Percentiles rank a stretch among this genome's conserved stretches.
phyloP scores from a whole-genome alignment of 192 early-diverging fungal species.

The Coemansia sp. region DNA sequence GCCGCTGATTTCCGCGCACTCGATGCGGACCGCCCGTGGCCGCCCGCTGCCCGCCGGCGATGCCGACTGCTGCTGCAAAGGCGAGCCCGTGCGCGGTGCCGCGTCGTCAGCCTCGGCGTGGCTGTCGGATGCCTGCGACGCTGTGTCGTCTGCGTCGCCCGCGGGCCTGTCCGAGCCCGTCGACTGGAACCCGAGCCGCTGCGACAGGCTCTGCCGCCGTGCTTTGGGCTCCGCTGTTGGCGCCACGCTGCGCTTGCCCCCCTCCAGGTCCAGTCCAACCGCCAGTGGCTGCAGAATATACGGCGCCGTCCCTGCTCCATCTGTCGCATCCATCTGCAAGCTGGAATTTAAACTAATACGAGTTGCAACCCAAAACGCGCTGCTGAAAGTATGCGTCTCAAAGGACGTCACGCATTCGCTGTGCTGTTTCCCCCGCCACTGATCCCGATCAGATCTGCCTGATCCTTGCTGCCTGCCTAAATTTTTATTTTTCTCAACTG shows the following conservation, averaged over 20 bases:
- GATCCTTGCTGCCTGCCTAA: too few relatives aligned
- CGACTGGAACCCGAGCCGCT: slow-evolving; percentile 35
- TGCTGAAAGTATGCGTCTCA: too few relatives aligned
- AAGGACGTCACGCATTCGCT: too few relatives aligned
- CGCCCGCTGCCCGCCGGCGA: not conserved
- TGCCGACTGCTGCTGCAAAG: not conserved
- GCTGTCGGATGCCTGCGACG: not conserved
- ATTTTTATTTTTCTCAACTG: too few relatives aligned
- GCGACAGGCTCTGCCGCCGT: slow-evolving; percentile 43
- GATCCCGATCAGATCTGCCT: too few relatives aligned
- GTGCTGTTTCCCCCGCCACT: too few relatives aligned
- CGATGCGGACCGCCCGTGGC: slow-evolving; percentile 9
- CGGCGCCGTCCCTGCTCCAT: not conserved
- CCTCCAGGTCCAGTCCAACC: slow-evolving; percentile 9
- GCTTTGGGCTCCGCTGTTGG: not conserved
- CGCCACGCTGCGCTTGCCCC: not conserved
- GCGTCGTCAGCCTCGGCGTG: not conserved
- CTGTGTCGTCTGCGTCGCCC: not conserved
- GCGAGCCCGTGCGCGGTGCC: not conserved
- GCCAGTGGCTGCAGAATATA: slow-evolving; percentile 30
- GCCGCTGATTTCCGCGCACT: slow-evolving; percentile 37
- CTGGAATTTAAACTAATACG: not conserved
- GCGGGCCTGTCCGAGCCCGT: not conserved
- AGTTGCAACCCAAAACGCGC: too few relatives aligned
- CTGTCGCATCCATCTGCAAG: not conserved